Percentiles rank a stretch among this genome's conserved stretches.
Evolutionary conservation across 2,329 filamentous ascomycete genomes (phyloP).

Genomic region (Penicillium sp.): DNA sequence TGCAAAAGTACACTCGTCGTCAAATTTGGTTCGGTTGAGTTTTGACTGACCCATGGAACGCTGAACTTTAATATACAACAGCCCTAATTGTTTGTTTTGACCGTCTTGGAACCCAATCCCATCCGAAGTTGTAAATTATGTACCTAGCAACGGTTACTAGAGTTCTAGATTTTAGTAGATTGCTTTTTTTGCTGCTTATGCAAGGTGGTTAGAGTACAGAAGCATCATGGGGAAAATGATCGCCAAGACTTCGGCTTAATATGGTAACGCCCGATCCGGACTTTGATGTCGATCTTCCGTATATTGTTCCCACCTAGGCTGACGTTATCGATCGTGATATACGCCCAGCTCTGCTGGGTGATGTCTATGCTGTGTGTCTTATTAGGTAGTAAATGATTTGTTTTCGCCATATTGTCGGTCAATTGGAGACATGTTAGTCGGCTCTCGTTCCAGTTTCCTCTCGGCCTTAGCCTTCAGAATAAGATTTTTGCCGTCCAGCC

Average conservation of each 20-base stretch:
- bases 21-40: constrained; percentile 6
- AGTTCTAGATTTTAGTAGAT: neutral
- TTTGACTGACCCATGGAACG: constrained; percentile 11
- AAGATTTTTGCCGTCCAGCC: too few relatives aligned
- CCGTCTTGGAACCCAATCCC: neutral
- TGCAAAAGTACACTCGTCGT: constrained; percentile 4
- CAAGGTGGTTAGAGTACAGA: neutral
- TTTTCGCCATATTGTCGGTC: too few relatives aligned
- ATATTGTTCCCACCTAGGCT: neutral
- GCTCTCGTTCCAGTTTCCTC: too few relatives aligned
- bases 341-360: neutral
- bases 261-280: neutral
- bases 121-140: neutral
- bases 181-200: neutral
- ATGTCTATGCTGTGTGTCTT: neutral
- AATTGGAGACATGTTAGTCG: too few relatives aligned
- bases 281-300: neutral
- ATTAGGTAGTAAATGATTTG: neutral
- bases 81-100: constrained; percentile 8
- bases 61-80: constrained; percentile 7
- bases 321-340: neutral
- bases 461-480: too few relatives aligned
- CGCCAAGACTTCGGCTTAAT: neutral
- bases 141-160: neutral
- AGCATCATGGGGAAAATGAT: neutral